Evolutionary conservation across 768 basidiomycete species (phyloP), one percentile per base, ranked within the genome.

Genomic region (Mycena epipterygia): DNA sequence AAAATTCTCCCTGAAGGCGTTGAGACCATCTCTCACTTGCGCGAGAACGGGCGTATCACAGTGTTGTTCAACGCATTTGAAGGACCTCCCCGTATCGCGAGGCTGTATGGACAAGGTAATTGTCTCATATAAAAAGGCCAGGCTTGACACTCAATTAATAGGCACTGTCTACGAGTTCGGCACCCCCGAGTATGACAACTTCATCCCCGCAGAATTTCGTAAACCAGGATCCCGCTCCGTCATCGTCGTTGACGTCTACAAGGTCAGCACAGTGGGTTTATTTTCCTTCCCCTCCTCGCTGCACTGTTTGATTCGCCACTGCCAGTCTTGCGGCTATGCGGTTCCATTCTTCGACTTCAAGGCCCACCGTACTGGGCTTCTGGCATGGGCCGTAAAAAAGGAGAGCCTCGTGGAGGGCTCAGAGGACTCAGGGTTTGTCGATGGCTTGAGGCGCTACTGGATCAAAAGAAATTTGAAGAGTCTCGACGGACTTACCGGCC

Each of bases 241-340:
- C 37, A 89, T 93, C 71, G 81, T 90, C 61, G 75, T 93, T 21
- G 86, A 91, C 70, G 84, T 93, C 13, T 82, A 87, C 77, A 89
- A 88, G 80, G 89, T 91, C 64, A 79, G 80, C 55, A 83, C 83
- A 3, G 87, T 87, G 73, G 71, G 84, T 75, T 23, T 42, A 25
- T 0, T 23, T 6, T 13, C 14, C 41, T 29, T 58, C 39, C 7
- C 32, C 30, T 30, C 17, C 32, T 56, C 42, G 8, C 4, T 16
- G 19, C 32, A 17, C 23, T 57, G 46, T 63, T 21, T 17, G 19
- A 51, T 39, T 46, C 13, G 17, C 58, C 44, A 25, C 29, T 61
- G 23, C 25, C 70, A 92, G 92, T 91, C 91, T 2, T 93, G 91
- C 72, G 91, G 92, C 25, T 92, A 85, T 72, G 86, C 86, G 0